These are phyloP conservation scores for Elaphomyces granulatus DNA, from an alignment of 495 filamentous ascomycete genomes.

Conservation along the genomic window DNA sequence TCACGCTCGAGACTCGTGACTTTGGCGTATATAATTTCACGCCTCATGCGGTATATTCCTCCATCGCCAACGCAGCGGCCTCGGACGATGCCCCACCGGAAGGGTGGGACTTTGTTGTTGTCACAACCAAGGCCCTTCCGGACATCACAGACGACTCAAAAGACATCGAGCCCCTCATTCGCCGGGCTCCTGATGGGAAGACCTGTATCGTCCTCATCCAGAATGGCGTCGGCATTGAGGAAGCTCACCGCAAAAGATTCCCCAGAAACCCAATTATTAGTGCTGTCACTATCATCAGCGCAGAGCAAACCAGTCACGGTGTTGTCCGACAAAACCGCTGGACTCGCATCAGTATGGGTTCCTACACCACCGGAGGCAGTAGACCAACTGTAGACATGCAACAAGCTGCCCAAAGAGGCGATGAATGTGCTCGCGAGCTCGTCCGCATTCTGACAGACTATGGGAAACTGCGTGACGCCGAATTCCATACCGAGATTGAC, in stretches of 20 bases:
- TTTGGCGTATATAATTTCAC: background rate
- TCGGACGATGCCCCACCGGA: background rate
- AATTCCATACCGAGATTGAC: constrained; percentile 11
- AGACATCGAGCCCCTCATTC: background rate
- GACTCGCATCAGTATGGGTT: constrained; percentile 44
- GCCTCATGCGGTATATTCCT: background rate
- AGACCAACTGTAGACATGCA: constrained; percentile 1
- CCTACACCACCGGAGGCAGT: constrained; percentile 18
- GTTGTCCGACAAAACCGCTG: constrained; percentile 44
- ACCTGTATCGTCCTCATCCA: constrained; percentile 48
- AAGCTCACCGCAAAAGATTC: constrained; percentile 42
- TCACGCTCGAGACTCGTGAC: background rate
- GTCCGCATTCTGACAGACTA: constrained; percentile 13
- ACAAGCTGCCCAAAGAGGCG: background rate
- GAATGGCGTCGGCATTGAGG: constrained; percentile 57
- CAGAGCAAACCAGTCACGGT: constrained; percentile 35
- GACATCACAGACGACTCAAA: background rate
- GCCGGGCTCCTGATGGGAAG: background rate
- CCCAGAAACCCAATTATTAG: constrained; percentile 41
- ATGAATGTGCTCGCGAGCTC: background rate
- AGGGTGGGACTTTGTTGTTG: background rate
- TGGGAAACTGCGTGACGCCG: background rate
- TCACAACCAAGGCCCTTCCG: background rate
- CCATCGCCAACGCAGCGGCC: background rate
- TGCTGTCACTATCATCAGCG: constrained; percentile 43